Percentiles rank a stretch among this genome's conserved stretches.
Conservation (phyloP, 495 filamentous ascomycete species). For the Xylaria acuta region DNA sequence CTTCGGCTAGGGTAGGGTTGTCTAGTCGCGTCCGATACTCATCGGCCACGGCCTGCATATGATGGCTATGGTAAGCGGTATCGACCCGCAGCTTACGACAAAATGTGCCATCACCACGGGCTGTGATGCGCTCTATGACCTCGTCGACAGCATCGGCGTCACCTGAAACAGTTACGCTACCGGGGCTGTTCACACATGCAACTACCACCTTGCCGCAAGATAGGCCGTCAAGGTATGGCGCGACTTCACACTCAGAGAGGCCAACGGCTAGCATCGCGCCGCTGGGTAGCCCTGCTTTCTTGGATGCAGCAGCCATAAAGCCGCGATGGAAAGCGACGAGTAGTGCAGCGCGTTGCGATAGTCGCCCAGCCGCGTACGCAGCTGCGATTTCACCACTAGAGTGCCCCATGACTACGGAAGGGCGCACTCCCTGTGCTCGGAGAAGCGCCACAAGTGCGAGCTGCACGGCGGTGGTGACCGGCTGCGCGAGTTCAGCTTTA, state of each 20-base stretch:
- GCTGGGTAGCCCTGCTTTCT: background rate
- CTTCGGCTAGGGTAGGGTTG: too few species aligned
- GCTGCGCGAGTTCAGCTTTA: slow-evolving; percentile 37
- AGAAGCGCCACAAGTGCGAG: slow-evolving; percentile 61
- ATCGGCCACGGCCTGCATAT: background rate
- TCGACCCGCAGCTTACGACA: background rate
- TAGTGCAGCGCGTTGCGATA: slow-evolving; percentile 54
- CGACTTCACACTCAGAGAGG: background rate
- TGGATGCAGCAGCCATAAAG: slow-evolving; percentile 23
- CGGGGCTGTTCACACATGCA: background rate
- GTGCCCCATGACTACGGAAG: slow-evolving; percentile 61
- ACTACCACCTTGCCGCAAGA: background rate
- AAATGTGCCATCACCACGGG: too few species aligned
- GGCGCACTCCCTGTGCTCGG: slow-evolving; percentile 50
- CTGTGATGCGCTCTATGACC: background rate
- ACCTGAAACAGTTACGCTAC: background rate
- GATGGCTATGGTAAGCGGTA: background rate
- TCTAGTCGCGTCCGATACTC: too few species aligned
- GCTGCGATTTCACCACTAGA: slow-evolving; percentile 67
- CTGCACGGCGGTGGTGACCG: slow-evolving; percentile 55
- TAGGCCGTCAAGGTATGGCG: background rate
- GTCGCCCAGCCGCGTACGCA: slow-evolving; percentile 46
- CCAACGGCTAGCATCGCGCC: background rate
- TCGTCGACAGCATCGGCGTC: background rate
- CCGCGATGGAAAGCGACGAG: slow-evolving; percentile 49